Evolutionary conservation across 805 yeast genomes (phyloP), one percentile per base, ranked within the genome.

Genomic region (Teunomyces gatunensis): DNA sequence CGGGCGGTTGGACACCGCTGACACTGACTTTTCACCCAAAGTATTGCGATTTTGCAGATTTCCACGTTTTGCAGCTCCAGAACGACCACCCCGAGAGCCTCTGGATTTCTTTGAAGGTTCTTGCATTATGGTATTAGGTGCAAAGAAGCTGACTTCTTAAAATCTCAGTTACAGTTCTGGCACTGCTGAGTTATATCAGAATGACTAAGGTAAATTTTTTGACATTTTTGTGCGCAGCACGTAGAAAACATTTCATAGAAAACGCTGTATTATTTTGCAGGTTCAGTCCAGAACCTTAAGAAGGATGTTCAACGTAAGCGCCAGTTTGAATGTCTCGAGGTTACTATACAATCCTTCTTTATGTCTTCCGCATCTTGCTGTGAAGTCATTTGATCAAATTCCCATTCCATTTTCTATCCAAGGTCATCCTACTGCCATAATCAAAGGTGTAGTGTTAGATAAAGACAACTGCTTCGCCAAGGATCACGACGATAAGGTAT

Each of bases 381-480:
- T 81, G 11, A 60, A 77, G 13, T 79, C 82, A 0, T 85, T 86
- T 55, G 83, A 80, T 55, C 77, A 79, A 44, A 61, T 87, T 3
- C 78, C 84, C 0, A 61, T 85, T 3, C 88, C 94, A 0, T 53
- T 79, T 20, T 45, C 27, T 40, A 68, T 68, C 20, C 73, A 74
- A 2, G 57, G 49, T 47, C 67, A 42, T 13, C 60, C 60, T 2
- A 48, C 47, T 1, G 56, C 57, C 6, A 54, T 56, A 4, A 85
- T 88, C 48, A 84, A 81, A 58, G 96, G 90, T 0, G 77, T 91
- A 1, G 92, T 94, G 0, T 71, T 94, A 21, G 99, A 94, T 61
- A 94, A 94, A 63, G 99, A 94, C 67, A 94, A 94, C 64, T 92
- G 98, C 60, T 87, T 94, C 63, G 96, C 99, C 4, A 77, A 79